Conservation (phyloP, 257 asterid species). For the Linderniella brevidens region DNA sequence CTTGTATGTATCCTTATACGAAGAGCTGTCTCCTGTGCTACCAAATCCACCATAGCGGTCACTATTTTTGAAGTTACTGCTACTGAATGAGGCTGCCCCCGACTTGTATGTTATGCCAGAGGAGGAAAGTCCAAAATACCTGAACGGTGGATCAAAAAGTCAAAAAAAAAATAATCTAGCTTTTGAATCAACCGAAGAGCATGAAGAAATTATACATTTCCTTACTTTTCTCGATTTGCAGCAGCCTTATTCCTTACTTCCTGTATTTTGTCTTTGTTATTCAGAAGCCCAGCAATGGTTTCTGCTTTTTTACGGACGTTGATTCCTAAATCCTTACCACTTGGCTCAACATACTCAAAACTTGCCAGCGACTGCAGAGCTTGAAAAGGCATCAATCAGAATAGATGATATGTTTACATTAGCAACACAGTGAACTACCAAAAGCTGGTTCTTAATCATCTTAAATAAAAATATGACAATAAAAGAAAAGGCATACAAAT, state of each 20-base stretch:
- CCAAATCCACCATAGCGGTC: slow-evolving; percentile 64
- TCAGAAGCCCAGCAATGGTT: slow-evolving; percentile 55
- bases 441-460: too few species aligned
- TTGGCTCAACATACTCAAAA: slow-evolving; percentile 88
- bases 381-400: slow-evolving; percentile 1
- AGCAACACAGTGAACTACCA: too few species aligned
- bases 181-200: slow-evolving; percentile 8
- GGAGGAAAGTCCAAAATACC: slow-evolving; percentile 90
- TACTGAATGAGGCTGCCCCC: slow-evolving; percentile 51
- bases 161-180: slow-evolving; percentile 10
- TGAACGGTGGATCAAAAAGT: too few species aligned
- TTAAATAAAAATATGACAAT: too few species aligned
- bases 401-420: background rate
- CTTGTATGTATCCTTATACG: slow-evolving; percentile 29
- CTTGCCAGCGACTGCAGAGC: slow-evolving; percentile 53
- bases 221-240: slow-evolving; percentile 79
- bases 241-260: slow-evolving; percentile 79
- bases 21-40: slow-evolving; percentile 26
- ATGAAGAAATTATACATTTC: slow-evolving; percentile 8
- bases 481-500: slow-evolving; percentile 10
- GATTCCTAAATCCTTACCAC: slow-evolving; percentile 82
- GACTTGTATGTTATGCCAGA: slow-evolving; percentile 72
- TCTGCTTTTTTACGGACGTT: slow-evolving; percentile 92
- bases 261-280: slow-evolving; percentile 83
- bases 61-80: slow-evolving; percentile 31